These are phyloP conservation scores for Nicotiana sylvestris DNA, from an alignment of 257 asterid genomes.

Conservation along the genomic window DNA sequence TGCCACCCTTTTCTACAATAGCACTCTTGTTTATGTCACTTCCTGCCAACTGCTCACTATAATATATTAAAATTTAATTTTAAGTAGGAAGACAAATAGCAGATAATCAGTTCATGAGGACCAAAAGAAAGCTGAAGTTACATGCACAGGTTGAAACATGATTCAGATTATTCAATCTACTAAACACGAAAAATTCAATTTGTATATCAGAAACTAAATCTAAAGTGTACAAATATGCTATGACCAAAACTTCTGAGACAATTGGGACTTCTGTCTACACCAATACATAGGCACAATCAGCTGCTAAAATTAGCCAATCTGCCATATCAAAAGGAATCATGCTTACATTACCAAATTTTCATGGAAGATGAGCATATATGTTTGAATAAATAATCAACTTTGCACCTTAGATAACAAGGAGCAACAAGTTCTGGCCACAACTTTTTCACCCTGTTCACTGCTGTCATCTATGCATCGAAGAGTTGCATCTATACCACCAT, in stretches of 20 bases:
- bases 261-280: not conserved
- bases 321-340: too few species aligned
- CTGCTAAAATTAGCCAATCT: too few species aligned
- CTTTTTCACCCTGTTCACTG: conserved; percentile 53
- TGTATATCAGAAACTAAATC: not conserved
- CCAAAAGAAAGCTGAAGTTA: conserved; percentile 1
- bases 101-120: not conserved
- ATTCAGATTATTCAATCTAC: conserved; percentile 2
- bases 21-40: conserved; percentile 78
- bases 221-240: not conserved
- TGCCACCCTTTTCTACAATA: conserved; percentile 74
- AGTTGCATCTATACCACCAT: conserved; percentile 76
- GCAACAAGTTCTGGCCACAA: conserved; percentile 70
- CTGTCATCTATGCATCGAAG: conserved; percentile 68
- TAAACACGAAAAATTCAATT: not conserved
- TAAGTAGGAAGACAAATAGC: not conserved
- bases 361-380: too few species aligned
- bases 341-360: too few species aligned
- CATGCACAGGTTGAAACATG: not conserved
- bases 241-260: not conserved
- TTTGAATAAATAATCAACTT: conserved; percentile 6
- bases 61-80: not conserved
- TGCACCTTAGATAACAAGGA: conserved; percentile 80
- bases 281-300: too few species aligned
- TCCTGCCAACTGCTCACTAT: conserved; percentile 77